These are phyloP conservation scores for Sordaria brevicollis DNA, from an alignment of 495 filamentous ascomycete genomes.

Conservation along the genomic window DNA sequence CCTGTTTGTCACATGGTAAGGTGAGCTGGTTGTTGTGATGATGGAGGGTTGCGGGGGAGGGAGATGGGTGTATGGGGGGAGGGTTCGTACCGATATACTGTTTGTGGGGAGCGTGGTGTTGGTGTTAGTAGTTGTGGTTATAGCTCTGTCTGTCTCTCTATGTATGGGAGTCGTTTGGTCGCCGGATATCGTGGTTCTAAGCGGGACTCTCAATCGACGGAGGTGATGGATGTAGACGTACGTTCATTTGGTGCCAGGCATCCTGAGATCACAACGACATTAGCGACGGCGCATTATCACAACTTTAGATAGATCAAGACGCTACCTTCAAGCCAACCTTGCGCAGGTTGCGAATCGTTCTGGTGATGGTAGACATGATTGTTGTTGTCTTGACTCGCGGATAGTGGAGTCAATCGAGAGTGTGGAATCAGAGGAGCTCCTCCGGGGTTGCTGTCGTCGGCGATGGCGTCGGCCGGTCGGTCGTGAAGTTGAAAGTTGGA, in stretches of 20 bases:
- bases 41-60: background rate
- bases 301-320: conserved; percentile 2
- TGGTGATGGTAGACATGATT: conserved; percentile 85
- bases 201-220: background rate
- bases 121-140: conserved; percentile 15
- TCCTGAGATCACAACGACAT: conserved; percentile 43
- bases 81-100: conserved; percentile 56
- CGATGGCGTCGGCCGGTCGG: background rate
- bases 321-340: conserved; percentile 76
- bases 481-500: background rate
- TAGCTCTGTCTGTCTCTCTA: too few relatives aligned
- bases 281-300: conserved; percentile 8
- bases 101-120: conserved; percentile 6
- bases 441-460: conserved; percentile 1
- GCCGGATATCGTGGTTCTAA: background rate
- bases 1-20: conserved; percentile 37
- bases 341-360: conserved; percentile 78
- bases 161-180: background rate
- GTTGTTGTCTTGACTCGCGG: conserved; percentile 6
- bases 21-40: background rate
- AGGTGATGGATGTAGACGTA: conserved; percentile 35
- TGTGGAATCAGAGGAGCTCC: conserved; percentile 10
- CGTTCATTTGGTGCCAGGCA: conserved; percentile 85
- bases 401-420: conserved; percentile 11
- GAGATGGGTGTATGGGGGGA: too few relatives aligned